Evolutionary conservation across 1,284 basidiomycete species (phyloP).

Genomic region (Mycena citricolor): DNA sequence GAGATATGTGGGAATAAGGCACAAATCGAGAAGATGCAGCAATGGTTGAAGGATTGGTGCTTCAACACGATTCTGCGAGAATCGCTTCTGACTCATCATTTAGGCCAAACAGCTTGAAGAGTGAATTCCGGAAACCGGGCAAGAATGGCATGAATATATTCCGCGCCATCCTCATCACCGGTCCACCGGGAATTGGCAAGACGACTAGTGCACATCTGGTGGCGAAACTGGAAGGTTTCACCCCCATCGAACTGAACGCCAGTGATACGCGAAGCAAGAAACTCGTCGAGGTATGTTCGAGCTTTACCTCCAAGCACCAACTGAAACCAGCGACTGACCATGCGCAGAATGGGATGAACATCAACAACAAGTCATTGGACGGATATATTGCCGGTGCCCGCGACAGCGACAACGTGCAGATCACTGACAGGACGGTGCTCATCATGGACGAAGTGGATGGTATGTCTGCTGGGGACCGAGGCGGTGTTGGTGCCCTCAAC

Average conservation of each 20-base stretch:
- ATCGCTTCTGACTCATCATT: background rate
- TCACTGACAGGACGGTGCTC: slow-evolving; percentile 82
- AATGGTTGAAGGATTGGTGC: slow-evolving; percentile 88
- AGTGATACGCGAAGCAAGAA: slow-evolving; percentile 97
- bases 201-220: slow-evolving; percentile 95
- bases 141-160: slow-evolving; percentile 87
- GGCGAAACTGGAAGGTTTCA: slow-evolving; percentile 86
- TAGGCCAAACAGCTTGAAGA: slow-evolving; percentile 74
- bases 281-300: slow-evolving; percentile 74
- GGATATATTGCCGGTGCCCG: slow-evolving; percentile 75
- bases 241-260: slow-evolving; percentile 93
- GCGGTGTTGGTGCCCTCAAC: slow-evolving; percentile 92
- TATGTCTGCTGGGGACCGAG: slow-evolving; percentile 97
- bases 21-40: slow-evolving; percentile 83
- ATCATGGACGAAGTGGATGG: slow-evolving; percentile 99
- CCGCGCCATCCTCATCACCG: slow-evolving; percentile 88
- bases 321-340: too few relatives aligned
- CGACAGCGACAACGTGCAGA: slow-evolving; percentile 62
- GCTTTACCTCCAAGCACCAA: background rate
- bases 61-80: slow-evolving; percentile 24
- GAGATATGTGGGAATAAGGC: slow-evolving; percentile 97
- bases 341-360: slow-evolving; percentile 76
- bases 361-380: slow-evolving; percentile 87
- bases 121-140: slow-evolving; percentile 91
- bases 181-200: slow-evolving; percentile 96